A percentile compares a stretch with the other conserved stretches of the same genome.
phyloP scores from a whole-genome alignment of 108 stramenopile species.

The Schizochytrium sp. region DNA sequence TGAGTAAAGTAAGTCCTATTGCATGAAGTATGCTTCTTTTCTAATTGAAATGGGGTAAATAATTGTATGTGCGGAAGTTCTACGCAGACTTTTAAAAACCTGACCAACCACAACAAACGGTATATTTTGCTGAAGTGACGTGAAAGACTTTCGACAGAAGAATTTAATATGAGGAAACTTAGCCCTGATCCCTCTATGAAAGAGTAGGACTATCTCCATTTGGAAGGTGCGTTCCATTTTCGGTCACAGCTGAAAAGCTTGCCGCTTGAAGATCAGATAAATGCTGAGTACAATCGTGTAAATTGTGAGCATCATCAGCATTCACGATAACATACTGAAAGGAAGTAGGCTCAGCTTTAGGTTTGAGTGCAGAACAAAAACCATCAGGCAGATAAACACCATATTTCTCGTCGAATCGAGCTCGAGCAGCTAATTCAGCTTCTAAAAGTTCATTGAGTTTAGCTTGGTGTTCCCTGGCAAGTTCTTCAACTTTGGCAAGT shows the following conservation, averaged over 20 bases:
- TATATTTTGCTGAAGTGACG: too few relatives aligned
- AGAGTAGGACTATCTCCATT: too few relatives aligned
- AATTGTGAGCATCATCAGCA: conserved; percentile 39
- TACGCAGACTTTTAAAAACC: too few relatives aligned
- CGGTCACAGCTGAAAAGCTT: background rate
- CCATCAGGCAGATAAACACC: conserved; percentile 42
- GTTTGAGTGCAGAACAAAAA: conserved; percentile 23
- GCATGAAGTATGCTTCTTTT: too few relatives aligned
- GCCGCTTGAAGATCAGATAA: conserved; percentile 23
- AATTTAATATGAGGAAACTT: too few relatives aligned
- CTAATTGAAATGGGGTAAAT: too few relatives aligned
- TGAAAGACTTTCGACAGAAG: too few relatives aligned
- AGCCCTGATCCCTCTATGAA: too few relatives aligned
- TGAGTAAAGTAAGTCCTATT: too few relatives aligned
- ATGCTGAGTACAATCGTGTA: conserved; percentile 46
- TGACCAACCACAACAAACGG: too few relatives aligned
- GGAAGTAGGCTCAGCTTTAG: conserved; percentile 10
- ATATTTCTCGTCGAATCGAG: background rate
- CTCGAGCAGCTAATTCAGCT: background rate
- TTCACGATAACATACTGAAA: conserved; percentile 53
- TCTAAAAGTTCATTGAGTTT: background rate
- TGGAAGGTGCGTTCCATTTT: too few relatives aligned
- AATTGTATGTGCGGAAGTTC: too few relatives aligned
- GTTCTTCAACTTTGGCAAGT: conserved; percentile 22
- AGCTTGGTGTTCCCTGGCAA: conserved; percentile 12